These are phyloP conservation scores for Sordariomycetes sp. DNA, from an alignment of 2,329 filamentous ascomycete species.

Conservation along the genomic window DNA sequence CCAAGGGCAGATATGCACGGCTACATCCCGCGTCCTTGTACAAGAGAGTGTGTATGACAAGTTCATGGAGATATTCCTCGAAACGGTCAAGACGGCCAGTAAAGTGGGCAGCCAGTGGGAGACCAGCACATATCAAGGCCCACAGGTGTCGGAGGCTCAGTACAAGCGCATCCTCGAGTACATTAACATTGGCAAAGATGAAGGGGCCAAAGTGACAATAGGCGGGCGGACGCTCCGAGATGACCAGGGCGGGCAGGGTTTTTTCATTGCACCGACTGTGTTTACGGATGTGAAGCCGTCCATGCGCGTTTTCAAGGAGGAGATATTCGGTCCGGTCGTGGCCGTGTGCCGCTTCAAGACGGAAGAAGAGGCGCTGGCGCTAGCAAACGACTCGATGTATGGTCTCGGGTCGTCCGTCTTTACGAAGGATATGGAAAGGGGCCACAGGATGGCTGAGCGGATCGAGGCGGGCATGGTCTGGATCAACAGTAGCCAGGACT, in stretches of 20 bases:
- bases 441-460: slow-evolving; percentile 27
- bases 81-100: slow-evolving; percentile 40
- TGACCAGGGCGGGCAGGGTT: slow-evolving; percentile 2
- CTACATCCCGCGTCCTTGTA: slow-evolving; percentile 46
- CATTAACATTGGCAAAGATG: slow-evolving; percentile 27
- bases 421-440: slow-evolving; percentile 34
- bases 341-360: slow-evolving; percentile 10
- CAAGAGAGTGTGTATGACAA: slow-evolving; percentile 44
- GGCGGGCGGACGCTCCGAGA: slow-evolving; percentile 32
- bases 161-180: slow-evolving; percentile 55
- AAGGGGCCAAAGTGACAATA: slow-evolving; percentile 20
- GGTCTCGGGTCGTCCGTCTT: slow-evolving; percentile 45
- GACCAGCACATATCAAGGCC: slow-evolving; percentile 18
- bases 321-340: slow-evolving; percentile 16
- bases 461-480: slow-evolving; percentile 40
- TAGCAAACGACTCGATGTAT: slow-evolving; percentile 32
- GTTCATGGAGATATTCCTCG: slow-evolving; percentile 49
- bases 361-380: slow-evolving; percentile 13
- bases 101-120: slow-evolving; percentile 12
- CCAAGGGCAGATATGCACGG: slow-evolving; percentile 47
- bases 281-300: slow-evolving; percentile 12
- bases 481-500: slow-evolving; percentile 19
- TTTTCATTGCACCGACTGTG: slow-evolving; percentile 11
- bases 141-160: slow-evolving; percentile 47
- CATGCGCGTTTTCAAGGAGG: slow-evolving; percentile 12